phyloP scores from a whole-genome alignment of 805 yeast species.

The Millerago galiae region DNA sequence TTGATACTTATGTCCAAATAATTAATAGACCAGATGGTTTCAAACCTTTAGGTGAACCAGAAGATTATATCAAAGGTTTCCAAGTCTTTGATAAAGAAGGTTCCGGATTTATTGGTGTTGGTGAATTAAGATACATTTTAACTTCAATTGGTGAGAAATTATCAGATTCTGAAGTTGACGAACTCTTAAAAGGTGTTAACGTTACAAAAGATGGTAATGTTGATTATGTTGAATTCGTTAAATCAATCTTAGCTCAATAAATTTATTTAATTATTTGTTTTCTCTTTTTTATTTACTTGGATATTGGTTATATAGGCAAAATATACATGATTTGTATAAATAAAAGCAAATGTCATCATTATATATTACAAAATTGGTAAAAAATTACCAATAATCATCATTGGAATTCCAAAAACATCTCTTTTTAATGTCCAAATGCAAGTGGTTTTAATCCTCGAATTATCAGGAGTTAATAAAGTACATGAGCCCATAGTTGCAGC shows the following conservation, averaged over 20 bases:
- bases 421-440: slow-evolving; percentile 91
- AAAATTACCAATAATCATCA: slow-evolving; percentile 94
- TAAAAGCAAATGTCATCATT: background rate
- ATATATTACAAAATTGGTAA: slow-evolving; percentile 54
- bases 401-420: slow-evolving; percentile 94
- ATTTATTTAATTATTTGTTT: slow-evolving; percentile 1
- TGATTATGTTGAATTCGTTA: slow-evolving; percentile 91
- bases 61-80: slow-evolving; percentile 89
- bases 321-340: background rate
- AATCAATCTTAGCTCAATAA: slow-evolving; percentile 85
- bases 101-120: slow-evolving; percentile 95
- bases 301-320: background rate
- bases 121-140: slow-evolving; percentile 90
- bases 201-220: slow-evolving; percentile 92
- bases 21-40: slow-evolving; percentile 85
- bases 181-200: slow-evolving; percentile 89
- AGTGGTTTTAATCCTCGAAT: slow-evolving; percentile 57
- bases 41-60: slow-evolving; percentile 79
- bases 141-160: slow-evolving; percentile 95
- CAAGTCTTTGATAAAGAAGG: slow-evolving; percentile 96
- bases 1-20: slow-evolving; percentile 68
- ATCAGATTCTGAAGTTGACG: slow-evolving; percentile 88
- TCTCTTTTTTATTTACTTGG: background rate
- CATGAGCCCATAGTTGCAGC: slow-evolving; percentile 90
- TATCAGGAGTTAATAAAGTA: slow-evolving; percentile 57